Conservation (phyloP, 306 rosid species). For the Pueraria montana region DNA sequence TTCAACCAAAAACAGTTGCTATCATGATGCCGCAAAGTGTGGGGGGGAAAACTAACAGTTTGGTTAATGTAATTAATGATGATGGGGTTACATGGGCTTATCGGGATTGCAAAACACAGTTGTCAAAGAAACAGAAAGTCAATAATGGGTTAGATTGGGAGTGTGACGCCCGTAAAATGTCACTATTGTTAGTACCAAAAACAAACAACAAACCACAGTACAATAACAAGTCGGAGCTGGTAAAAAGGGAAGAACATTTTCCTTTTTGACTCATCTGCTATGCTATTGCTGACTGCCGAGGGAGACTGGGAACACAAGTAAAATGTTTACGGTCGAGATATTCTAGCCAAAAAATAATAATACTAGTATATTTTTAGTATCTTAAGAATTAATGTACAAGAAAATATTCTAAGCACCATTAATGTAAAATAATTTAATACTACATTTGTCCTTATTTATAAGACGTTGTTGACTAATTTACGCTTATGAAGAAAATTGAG, state of each 20-base stretch:
- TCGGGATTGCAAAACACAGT: slow-evolving; percentile 50
- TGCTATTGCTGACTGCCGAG: too few species aligned
- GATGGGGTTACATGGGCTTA: neutral
- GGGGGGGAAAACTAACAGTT: slow-evolving; percentile 33
- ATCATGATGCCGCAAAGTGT: slow-evolving; percentile 41
- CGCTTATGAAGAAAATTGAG: too few species aligned
- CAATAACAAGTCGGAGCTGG: neutral
- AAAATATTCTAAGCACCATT: too few species aligned
- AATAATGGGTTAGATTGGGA: slow-evolving; percentile 13
- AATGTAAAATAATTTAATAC: too few species aligned
- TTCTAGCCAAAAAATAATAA: too few species aligned
- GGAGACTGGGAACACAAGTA: neutral
- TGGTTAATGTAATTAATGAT: neutral
- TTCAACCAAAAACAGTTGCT: neutral
- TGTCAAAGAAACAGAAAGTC: slow-evolving; percentile 47
- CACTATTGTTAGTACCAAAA: neutral
- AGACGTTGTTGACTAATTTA: too few species aligned
- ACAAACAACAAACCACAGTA: neutral
- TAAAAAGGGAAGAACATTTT: slow-evolving; percentile 42
- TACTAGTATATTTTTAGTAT: too few species aligned
- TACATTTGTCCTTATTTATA: too few species aligned
- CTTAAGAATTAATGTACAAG: too few species aligned
- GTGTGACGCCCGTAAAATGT: slow-evolving; percentile 8
- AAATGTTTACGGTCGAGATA: too few species aligned
- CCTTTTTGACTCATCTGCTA: neutral